A percentile compares a stretch with the other conserved stretches of the same genome.
Evolutionary conservation across 2,329 filamentous ascomycete species (phyloP).

Genomic region (Clonostachys solani): DNA sequence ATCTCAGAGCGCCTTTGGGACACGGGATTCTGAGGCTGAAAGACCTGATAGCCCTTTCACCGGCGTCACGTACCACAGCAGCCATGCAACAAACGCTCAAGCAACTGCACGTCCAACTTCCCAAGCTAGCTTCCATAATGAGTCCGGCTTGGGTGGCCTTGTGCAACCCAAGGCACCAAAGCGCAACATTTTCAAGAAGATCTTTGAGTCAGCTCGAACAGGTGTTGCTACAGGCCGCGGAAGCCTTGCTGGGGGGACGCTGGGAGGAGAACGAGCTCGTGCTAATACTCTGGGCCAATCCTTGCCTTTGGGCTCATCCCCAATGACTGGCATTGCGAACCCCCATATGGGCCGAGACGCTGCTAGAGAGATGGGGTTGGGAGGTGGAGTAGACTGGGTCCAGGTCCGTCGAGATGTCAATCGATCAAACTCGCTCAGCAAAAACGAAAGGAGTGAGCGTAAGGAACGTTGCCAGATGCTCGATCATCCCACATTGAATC

Average conservation of each 20-base stretch:
- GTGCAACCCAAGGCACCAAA: constrained; percentile 73
- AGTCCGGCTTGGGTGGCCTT: constrained; percentile 73
- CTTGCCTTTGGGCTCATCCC: constrained; percentile 30
- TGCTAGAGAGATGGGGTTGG: constrained; percentile 68
- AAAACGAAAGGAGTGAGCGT: constrained; percentile 79
- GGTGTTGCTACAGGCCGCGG: constrained; percentile 86
- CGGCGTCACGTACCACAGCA: constrained; percentile 86
- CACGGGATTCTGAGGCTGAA: constrained; percentile 52
- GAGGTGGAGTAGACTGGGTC: constrained; percentile 77
- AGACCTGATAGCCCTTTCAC: constrained; percentile 64
- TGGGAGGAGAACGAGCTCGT: constrained; percentile 32
- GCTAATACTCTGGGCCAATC: constrained; percentile 36
- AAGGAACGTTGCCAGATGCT: constrained; percentile 92
- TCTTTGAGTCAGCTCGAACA: constrained; percentile 90
- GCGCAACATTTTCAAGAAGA: constrained; percentile 91
- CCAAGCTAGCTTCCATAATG: constrained; percentile 61
- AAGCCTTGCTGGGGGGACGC: constrained; percentile 62
- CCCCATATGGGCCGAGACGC: constrained; percentile 39
- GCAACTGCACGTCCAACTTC: constrained; percentile 52
- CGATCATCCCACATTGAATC: constrained; percentile 82
- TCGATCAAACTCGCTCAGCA: constrained; percentile 87
- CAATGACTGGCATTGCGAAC: constrained; percentile 25
- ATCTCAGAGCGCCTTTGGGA: constrained; percentile 62
- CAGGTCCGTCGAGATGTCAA: constrained; percentile 95
- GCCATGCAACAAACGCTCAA: constrained; percentile 59